Percentiles rank a stretch among this genome's conserved stretches.
phyloP scores from a whole-genome alignment of 192 early-diverging fungal species.

The Oehlia diaphana region DNA sequence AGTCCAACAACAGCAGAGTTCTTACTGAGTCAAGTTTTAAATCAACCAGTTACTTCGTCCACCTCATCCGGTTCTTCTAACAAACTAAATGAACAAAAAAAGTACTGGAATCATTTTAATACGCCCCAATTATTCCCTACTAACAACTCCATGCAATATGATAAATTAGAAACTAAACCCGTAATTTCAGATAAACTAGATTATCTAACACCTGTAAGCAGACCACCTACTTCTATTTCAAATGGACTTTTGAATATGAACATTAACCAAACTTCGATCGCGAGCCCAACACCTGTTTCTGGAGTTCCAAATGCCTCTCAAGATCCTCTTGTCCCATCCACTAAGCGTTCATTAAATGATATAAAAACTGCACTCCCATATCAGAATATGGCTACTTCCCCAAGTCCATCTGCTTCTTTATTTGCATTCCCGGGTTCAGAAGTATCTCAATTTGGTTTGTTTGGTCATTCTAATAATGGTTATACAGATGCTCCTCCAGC shows the following conservation, averaged over 20 bases:
- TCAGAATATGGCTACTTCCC: background rate
- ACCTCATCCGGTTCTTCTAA: background rate
- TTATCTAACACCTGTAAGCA: background rate
- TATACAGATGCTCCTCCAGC: background rate
- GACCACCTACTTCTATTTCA: background rate
- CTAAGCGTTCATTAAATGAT: background rate
- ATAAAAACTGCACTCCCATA: background rate
- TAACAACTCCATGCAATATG: background rate
- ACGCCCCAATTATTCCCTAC: slow-evolving; percentile 17
- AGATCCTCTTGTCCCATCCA: slow-evolving; percentile 19
- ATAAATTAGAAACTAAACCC: background rate
- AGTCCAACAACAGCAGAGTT: background rate
- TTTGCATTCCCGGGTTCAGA: slow-evolving; percentile 21
- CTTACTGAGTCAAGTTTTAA: slow-evolving; percentile 20
- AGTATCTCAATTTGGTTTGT: slow-evolving; percentile 2
- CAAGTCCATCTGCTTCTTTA: slow-evolving; percentile 4
- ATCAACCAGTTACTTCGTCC: slow-evolving; percentile 1
- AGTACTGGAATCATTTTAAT: slow-evolving; percentile 22
- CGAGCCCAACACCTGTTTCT: background rate
- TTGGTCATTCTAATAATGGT: background rate
- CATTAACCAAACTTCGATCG: background rate
- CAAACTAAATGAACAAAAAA: background rate
- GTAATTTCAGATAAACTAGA: background rate
- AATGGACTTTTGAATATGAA: background rate
- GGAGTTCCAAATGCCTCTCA: slow-evolving; percentile 22